These are phyloP conservation scores for Aristolochia contorta DNA, from an alignment of 164 flowering plant genomes.

Conservation along the genomic window DNA sequence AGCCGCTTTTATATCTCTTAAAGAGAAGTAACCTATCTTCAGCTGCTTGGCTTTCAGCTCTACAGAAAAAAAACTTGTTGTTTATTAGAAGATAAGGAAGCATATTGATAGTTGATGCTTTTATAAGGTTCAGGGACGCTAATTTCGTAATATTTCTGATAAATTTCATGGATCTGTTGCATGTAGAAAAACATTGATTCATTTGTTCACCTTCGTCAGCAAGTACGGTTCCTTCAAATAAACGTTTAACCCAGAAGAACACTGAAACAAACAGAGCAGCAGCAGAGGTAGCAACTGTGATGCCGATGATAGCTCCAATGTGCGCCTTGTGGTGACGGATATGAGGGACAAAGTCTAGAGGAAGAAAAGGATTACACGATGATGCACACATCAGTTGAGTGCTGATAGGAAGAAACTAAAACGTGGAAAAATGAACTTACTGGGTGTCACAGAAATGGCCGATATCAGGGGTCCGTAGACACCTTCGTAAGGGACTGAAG, in stretches of 20 bases:
- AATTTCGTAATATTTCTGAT: too few species aligned
- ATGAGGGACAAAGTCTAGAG: too few species aligned
- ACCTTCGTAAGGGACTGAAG: conserved; percentile 7
- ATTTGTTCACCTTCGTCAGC: too few species aligned
- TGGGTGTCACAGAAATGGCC: conserved; percentile 9
- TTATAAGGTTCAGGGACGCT: too few species aligned
- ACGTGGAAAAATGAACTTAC: neutral
- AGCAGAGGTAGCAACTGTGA: neutral
- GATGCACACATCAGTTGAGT: too few species aligned
- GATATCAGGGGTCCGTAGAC: conserved; percentile 18
- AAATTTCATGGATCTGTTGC: neutral
- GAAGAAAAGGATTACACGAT: too few species aligned
- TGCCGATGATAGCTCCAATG: conserved; percentile 1
- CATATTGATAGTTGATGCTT: too few species aligned
- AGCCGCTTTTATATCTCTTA: neutral
- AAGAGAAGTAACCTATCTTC: neutral
- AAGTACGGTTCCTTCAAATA: neutral
- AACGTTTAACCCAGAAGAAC: neutral
- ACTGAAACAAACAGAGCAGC: neutral
- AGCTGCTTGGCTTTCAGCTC: neutral
- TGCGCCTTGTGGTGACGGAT: too few species aligned
- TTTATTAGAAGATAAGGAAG: neutral
- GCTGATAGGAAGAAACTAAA: neutral
- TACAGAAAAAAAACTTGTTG: neutral
- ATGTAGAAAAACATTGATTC: too few species aligned